Base-by-base conservation (phyloP, 1,139 yeast genomes). In the Blastobotrys capitulatus region DNA sequence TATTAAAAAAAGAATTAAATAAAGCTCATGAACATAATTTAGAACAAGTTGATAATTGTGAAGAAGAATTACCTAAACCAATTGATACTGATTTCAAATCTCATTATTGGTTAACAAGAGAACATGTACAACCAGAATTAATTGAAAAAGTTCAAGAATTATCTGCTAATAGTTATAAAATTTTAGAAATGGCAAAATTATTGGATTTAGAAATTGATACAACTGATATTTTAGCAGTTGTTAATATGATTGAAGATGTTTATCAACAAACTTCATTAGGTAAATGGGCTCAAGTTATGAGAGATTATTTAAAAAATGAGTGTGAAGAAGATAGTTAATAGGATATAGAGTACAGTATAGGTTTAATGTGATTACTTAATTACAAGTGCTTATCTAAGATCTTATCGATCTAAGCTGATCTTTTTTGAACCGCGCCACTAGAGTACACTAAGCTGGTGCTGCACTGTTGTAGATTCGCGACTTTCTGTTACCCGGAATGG, bases 281-380 rank as follows among this genome's bases (percentile, higher is more conserved):
- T 3, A 15, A 38, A 29, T 38, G 41, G 41, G 41, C 27, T 19
- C 41, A 38, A 19, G 41, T 38, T 15, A 38, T 38, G 41, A 10
- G 27, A 7, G 41, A 38, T 16, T 38, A 38, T 38, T 38, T 38
- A 26, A 15, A 13, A 15, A 25, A 36, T 22, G 25, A 22, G 7
- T 7, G 7, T 5, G 25, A 22, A 22, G 25, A 22, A 5, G 25
- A 22, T 22, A 22, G 4, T 22, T 5, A 22, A n/a, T n/a, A n/a
- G n/a, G n/a, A n/a, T n/a, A n/a, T n/a, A n/a, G n/a, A n/a, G n/a
- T n/a, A n/a, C n/a, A n/a, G n/a, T n/a, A n/a, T n/a, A n/a, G n/a
- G n/a, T n/a, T n/a, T n/a, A n/a, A n/a, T n/a, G n/a, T n/a, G n/a
- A n/a, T n/a, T n/a, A n/a, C n/a, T n/a, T n/a, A n/a, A n/a, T n/a